Evolutionary conservation across 257 asterid species (phyloP), one percentile per base, ranked within the genome.

Genomic region (Fraxinus pennsylvanica): DNA sequence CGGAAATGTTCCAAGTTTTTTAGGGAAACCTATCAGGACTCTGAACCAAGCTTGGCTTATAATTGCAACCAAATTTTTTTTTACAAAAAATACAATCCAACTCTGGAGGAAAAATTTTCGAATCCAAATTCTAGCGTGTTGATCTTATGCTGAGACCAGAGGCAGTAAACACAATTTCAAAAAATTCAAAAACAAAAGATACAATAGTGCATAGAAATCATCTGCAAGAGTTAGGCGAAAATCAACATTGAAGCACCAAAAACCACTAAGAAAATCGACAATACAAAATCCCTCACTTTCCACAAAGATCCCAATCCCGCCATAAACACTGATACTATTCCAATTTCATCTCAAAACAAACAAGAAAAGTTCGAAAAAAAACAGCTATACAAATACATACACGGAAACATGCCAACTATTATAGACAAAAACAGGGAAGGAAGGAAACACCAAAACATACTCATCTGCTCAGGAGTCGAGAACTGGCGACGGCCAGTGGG

Each of bases 401-500:
- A 9, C 35, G n/a, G 33, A 10, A 3, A 63, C 35, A 63, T 25
- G 17, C 19, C 33, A 25, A 27, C 19, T 22, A 63, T 27, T 63
- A 22, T 27, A 29, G 33, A 59, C 67, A 59, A 10, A 59, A 59
- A 59, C 67, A 25, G 36, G 32, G n/a, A 1, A 43, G 3, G 9
- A 36, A n/a, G 32, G 43, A 79, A 50, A 76, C 22, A 41, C 17
- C 54, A 54, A 63, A 80, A 75, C 89, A 33, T 82, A 88, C 91
- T 29, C 87, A 88, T 85, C 91, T 88, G 86, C 65, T 88, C 91
- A 15, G 88, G 89, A 43, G 91, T 88, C 71, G 91, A 88, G 82
- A 88, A 88, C 76, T 88, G 86, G 81, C 91, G 91, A 82, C 91
- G 91, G 83, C 91, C 91, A 76, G 91, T 88, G 76, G 91, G 91